Base-by-base conservation (phyloP, 495 filamentous ascomycete genomes). In the Aspergillus steynii region DNA sequence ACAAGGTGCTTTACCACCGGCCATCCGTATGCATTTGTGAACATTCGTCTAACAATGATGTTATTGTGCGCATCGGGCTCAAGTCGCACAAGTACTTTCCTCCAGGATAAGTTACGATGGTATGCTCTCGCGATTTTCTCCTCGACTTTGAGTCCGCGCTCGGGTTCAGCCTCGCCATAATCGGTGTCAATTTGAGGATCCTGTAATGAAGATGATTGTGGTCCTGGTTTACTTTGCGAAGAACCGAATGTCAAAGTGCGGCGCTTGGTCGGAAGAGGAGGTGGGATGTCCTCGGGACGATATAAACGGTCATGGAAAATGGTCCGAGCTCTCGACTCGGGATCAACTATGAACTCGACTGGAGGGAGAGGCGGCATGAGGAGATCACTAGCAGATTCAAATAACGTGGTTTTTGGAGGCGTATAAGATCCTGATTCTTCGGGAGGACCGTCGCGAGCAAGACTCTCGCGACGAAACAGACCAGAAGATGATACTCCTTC, bases 61-160 rank as follows among this genome's bases (percentile, higher is more conserved):
- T 99, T 99, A 74, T 99, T 99, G 73, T 99, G 95, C 2, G 95
- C 95, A 80, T 99, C 95, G 1, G 95, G 95, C 70, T 99, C 95
- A 8, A 99, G 82, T 49, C 93, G 86, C 26, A 98, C 95, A 9
- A 99, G 85, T 3, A 98, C 95, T 71, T 99, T 99, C 10, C 95
- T 89, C 95, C 95, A 99, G 4, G 89, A 89, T 25, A 99, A 76
- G 63, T 89, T 90, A 6, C 85, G 83, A 70, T 99, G 95, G 72
- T 98, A 99, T 47, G 93, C 95, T 51, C 95, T 84, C 1, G 95
- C 94, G 58, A 99, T 99, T 71, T 97, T 98, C 70, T 99, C 95
- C 71, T 99, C 95, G 6, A 97, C 90, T 63, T 88, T 90, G 83
- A 99, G 91, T 49, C 83, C 79, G 54, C 76, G 77, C 26, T 72